Conservation (phyloP, 345 rosid genomes). For the Lepidium didymum region DNA sequence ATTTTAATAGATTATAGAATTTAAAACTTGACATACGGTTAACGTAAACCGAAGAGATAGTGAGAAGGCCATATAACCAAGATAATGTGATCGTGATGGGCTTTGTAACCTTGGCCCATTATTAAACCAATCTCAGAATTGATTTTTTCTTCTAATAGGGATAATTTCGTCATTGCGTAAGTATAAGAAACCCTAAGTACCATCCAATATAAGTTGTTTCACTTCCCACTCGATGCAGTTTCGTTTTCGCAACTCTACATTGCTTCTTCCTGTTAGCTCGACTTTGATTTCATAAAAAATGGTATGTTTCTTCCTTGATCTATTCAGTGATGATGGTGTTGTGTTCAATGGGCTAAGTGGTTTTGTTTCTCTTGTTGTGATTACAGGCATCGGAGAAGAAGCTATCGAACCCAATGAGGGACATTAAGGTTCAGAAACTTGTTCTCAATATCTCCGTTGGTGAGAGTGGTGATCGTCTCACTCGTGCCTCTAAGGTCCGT, state of each 20-base stretch:
- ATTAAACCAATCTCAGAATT: not conserved
- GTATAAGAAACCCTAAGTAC: constrained; percentile 7
- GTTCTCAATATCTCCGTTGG: constrained; percentile 91
- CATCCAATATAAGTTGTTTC: not conserved
- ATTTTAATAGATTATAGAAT: no score
- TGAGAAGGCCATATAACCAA: not conserved
- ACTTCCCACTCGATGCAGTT: constrained; percentile 4
- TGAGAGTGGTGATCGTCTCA: constrained; percentile 87
- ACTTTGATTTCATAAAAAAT: constrained; percentile 7
- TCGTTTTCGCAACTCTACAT: constrained; percentile 8
- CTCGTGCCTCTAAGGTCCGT: constrained; percentile 73
- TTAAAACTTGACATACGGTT: no score
- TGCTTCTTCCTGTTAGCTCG: not conserved
- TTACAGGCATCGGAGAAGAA: constrained; percentile 81
- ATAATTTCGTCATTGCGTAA: not conserved
- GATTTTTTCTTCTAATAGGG: not conserved
- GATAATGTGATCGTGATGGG: not conserved
- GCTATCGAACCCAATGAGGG: constrained; percentile 84
- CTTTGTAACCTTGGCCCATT: not conserved
- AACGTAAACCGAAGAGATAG: no score
- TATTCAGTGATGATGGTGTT: not conserved
- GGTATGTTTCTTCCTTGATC: not conserved
- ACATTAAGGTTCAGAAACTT: constrained; percentile 81
- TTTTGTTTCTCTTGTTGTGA: not conserved
- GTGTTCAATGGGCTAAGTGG: not conserved